These are phyloP conservation scores for Phytopythium ostracodes DNA, from an alignment of 352 stramenopile genomes.

Conservation along the genomic window DNA sequence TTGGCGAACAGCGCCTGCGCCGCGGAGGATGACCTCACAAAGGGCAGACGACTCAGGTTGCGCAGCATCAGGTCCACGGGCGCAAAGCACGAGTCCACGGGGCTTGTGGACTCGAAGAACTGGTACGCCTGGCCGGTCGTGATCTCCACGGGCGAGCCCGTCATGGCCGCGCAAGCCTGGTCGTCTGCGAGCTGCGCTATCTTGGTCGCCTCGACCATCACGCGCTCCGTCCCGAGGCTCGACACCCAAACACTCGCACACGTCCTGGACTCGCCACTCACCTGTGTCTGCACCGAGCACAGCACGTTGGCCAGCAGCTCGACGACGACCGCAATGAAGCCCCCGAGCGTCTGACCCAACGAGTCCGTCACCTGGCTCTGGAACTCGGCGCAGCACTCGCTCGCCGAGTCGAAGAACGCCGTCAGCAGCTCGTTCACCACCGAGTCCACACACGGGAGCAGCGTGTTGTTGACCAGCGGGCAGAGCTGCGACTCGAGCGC, in stretches of 20 bases:
- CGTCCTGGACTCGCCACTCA: conserved; percentile 12
- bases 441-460: conserved; percentile 30
- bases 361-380: conserved; percentile 16
- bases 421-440: conserved; percentile 22
- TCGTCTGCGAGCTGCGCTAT: conserved; percentile 30
- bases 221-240: conserved; percentile 10
- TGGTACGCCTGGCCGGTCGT: conserved; percentile 18
- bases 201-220: conserved; percentile 20
- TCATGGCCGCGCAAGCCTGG: conserved; percentile 29
- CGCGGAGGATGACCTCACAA: conserved; percentile 6
- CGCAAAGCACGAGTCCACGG: conserved; percentile 32
- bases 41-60: conserved; percentile 25
- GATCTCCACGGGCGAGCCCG: conserved; percentile 22
- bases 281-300: conserved; percentile 17
- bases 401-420: conserved; percentile 21
- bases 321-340: conserved; percentile 13
- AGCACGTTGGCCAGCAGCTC: conserved; percentile 24
- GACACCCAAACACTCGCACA: conserved; percentile 19
- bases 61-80: conserved; percentile 32
- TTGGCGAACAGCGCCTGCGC: conserved; percentile 9
- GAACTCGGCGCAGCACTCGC: conserved; percentile 30
- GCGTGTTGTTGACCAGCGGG: conserved; percentile 24
- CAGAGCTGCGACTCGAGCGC: conserved; percentile 20
- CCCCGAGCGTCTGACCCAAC: conserved; percentile 20
- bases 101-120: conserved; percentile 23